Evolutionary conservation across 2,329 filamentous ascomycete species (phyloP), one percentile per base, ranked within the genome.

Genomic region (Conoideocrella luteorostrata): DNA sequence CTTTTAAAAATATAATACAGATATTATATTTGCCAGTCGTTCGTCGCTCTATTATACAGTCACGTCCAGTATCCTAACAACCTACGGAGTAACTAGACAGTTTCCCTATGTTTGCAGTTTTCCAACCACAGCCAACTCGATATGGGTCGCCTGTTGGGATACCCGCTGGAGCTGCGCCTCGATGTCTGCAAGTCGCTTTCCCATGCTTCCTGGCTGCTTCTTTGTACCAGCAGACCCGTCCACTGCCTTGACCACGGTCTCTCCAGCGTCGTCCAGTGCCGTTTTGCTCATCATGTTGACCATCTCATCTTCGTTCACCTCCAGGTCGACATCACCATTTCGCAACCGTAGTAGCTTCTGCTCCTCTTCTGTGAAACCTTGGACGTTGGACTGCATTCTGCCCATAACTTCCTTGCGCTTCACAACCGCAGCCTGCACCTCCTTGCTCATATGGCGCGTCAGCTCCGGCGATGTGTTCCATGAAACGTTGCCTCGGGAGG

Each of bases 401-500:
- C 62, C 61, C 63, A 64, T 62, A 43, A 66, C 62, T 18, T 62
- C 56, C 49, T 61, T 63, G 41, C 60, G 56, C 52, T 63, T 58
- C 34, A 47, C 30, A 7, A 59, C 46, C 18, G 60, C 64, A 3
- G 54, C 56, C 32, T 48, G 49, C 7, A 54, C 56, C 52, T 65
- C 53, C 39, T 56, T 54, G 26, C 47, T 43, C 52, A 73, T 68
- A 55, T 67, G 70, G 5, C 55, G 54, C 23, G 48, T 48, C n/a
- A 74, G 58, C 29, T 75, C 69, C 2, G 57, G 46, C 1, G 70
- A 65, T 18, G 70, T 80, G 23, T 62, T 24, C 80, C 80, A 94
- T 4, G 80, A 74, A n/a, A 86, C 71, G 5, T 68, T 57, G 21
- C 87, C 87, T 15, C 66, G 56, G 40, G 69, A 58, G 2, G 88